Evolutionary conservation across 192 early-diverging fungal genomes (phyloP), one percentile per base, ranked within the genome.

Genomic region (Coemansia sp.): DNA sequence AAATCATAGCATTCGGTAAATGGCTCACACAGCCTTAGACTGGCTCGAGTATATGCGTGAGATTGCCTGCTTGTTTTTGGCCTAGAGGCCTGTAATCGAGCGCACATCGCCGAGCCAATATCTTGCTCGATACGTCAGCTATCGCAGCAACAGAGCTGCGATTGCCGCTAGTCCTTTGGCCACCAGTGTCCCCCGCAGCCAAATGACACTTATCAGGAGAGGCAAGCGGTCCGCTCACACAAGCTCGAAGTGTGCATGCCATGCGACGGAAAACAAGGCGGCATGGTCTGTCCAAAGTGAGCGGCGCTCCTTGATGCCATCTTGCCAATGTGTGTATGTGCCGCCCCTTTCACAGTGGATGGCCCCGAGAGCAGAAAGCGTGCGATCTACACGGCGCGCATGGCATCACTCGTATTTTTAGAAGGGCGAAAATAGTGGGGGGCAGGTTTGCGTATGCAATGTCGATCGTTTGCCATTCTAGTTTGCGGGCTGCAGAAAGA

Each of bases 351-450:
- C 55, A 58, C 55, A 34, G 55, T 58, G 55, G 52, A 16, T 55
- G 52, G 52, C 47, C 60, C 58, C 44, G 16, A 70, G 68, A 58
- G 55, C 55, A 58, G 55, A 58, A 58, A 58, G 55, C 55, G 31
- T 58, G 55, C 55, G 55, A 58, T 58, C 55, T 58, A 58, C 68
- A 53, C 10, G 69, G 10, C 62, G 31, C 38, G 24, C 60, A 36
- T 70, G 60, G 27, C 58, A 62, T 49, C 47, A 40, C 27, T 9
- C 12, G 49, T 70, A 70, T 70, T 70, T 70, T 70, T 70, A 70
- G 69, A 70, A 60, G 27, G 10, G 69, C 43, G 52, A 70, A 63
- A 65, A 64, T 70, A 69, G 57, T 69, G 68, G 68, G 66, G 69
- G 52, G 13, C 57, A 52, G 38, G 57, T 60, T 60, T 70, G 46